Conservation (phyloP, 495 filamentous ascomycete genomes). For the Xylaria nigripes region DNA sequence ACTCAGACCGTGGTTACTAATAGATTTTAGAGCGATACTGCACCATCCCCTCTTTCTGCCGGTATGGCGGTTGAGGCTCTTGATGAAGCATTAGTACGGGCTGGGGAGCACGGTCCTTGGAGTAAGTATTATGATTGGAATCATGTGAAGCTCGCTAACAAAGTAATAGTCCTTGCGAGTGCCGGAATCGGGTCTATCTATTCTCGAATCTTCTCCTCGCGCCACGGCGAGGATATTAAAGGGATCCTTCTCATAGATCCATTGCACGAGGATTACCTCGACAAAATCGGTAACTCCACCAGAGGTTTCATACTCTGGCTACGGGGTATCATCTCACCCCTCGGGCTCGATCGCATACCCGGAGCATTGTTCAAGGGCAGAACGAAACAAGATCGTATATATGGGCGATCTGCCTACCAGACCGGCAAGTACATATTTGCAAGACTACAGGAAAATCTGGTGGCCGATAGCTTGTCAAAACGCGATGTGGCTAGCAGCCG, state of each 20-base stretch:
- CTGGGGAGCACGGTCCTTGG: conserved; percentile 82
- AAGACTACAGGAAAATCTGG: conserved; percentile 85
- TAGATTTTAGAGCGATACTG: conserved; percentile 60
- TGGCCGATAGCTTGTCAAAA: conserved; percentile 70
- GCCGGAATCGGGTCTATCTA: conserved; percentile 80
- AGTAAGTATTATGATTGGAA: conserved; percentile 46
- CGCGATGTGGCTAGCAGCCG: conserved; percentile 70
- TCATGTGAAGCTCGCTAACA: conserved; percentile 4
- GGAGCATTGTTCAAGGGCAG: conserved; percentile 74
- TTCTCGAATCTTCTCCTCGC: conserved; percentile 77
- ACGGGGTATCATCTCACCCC: conserved; percentile 72
- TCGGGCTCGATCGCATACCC: conserved; percentile 69
- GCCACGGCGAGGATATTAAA: conserved; percentile 59
- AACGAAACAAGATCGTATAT: conserved; percentile 73
- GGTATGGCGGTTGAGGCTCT: conserved; percentile 82
- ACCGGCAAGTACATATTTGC: conserved; percentile 74
- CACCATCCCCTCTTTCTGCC: conserved; percentile 84
- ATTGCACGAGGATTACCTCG: conserved; percentile 75
- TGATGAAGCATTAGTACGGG: conserved; percentile 70
- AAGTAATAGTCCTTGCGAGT: conserved; percentile 34
- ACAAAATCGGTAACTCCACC: conserved; percentile 52
- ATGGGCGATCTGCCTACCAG: conserved; percentile 69
- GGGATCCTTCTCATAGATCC: conserved; percentile 83
- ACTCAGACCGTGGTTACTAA: background rate
- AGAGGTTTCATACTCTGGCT: conserved; percentile 81